Base-by-base conservation (phyloP, 78 protist species). In the Isochrysis galbana region DNA sequence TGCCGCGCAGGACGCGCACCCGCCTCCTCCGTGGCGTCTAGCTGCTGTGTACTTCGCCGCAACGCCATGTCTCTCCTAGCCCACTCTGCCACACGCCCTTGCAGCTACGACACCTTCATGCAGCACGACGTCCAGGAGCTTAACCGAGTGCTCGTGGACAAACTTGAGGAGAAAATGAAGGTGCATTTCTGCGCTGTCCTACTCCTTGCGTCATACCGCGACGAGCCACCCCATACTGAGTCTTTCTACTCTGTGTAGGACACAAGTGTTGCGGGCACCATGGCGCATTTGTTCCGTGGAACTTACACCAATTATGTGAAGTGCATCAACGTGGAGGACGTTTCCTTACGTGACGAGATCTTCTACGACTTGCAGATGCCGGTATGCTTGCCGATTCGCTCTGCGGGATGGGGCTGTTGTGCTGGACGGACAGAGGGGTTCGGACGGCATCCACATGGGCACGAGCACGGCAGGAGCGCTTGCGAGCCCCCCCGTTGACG, bases 41-140 rank as follows among this genome's bases (percentile, higher is more conserved):
- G 61, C 61, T 51, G n/a, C n/a, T n/a, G n/a, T n/a, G n/a, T n/a
- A n/a, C 61, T 19, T 51, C 61, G 61, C 61, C 74, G 74, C 67
- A 54, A 54, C 67, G 67, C 67, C 67, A 21, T 54, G 10, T 21
- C 67, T 54, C 67, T 54, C n/a, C n/a, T n/a, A n/a, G n/a, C n/a
- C n/a, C n/a, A n/a, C n/a, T n/a, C 61, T 14, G 61, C 61, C 61
- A 32, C 74, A 21, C 74, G 74, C n/a, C n/a, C n/a, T n/a, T n/a
- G n/a, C 74, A 61, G 44, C 45, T 14, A 38, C 55, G 98, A 98
- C 38, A 70, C 98, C 32, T 98, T 98, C 89, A 95, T 93, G 91
- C 99, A 98, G 96, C 99, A 98, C 91, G 99, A 99, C 92, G 99
- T 99, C 46, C 95, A 95, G 92, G 99, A 99, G 95, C 95, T 99